Evolutionary conservation across 2,329 filamentous ascomycete species (phyloP), one percentile per base, ranked within the genome.

Genomic region (Fusarium proliferatum): DNA sequence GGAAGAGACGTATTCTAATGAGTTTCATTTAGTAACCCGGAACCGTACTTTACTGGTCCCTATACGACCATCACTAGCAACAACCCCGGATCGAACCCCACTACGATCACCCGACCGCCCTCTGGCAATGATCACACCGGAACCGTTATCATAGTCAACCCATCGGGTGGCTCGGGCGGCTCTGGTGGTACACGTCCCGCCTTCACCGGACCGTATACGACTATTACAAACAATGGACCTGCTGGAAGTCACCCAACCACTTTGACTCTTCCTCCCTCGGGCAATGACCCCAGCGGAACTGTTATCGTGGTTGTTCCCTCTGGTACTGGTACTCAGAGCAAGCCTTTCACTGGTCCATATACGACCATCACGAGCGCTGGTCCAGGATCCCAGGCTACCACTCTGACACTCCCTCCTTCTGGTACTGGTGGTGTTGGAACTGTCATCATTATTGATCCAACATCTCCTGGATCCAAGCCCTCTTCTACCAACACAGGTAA

Each of bases 131-230:
- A 39, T 4, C 9, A 6, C 1, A 46, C 51, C 0, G 60, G 60
- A 17, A 62, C 60, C 0, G 41, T 62, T 12, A 58, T 62, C 15
- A 9, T 62, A 17, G 21, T 59, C n/a, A 45, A 30, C 16, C 60
- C 60, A 6, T 46, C 41, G 2, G 34, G n/a, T 4, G 30, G 23
- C 1, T 45, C 41, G 2, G 34, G n/a, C 3, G 30, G 23, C 1
- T 16, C 23, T 3, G 19, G 34, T 9, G n/a, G 30, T 2, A 34
- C 48, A 15, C 17, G 16, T 3, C 17, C n/a, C 7, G 16, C 23
- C 9, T 64, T 61, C 12, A 61, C 28, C 13, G 61, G 61, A 3
- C 61, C 55, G 11, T 64, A 49, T 9, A 64, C 55, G 28, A 64
- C 61, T 16, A 28, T 64, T 17, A 49, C 55, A 23, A 49, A 45